phyloP scores from a whole-genome alignment of 352 stramenopile genomes.

The Thraustotheca clavata region DNA sequence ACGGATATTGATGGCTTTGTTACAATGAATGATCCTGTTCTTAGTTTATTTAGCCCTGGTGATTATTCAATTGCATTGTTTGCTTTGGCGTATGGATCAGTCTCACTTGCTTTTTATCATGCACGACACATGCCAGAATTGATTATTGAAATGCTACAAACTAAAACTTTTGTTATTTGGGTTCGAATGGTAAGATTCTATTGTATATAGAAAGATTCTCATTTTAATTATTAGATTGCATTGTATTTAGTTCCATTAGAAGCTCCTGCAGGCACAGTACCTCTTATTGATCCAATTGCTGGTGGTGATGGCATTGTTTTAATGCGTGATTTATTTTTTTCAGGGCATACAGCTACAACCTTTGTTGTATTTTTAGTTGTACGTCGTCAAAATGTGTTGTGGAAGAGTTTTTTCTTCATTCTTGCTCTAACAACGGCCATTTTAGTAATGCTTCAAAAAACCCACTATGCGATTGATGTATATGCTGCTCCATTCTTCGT shows the following conservation, averaged over 20 bases:
- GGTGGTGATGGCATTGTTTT: constrained; percentile 26
- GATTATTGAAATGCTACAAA: constrained; percentile 30
- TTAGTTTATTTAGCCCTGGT: constrained; percentile 22
- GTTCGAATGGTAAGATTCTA: constrained; percentile 27
- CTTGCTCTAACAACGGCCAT: constrained; percentile 24
- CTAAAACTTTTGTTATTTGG: constrained; percentile 29
- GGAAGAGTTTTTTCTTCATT: constrained; percentile 26
- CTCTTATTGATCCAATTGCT: constrained; percentile 30
- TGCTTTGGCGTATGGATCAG: constrained; percentile 28
- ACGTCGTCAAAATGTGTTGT: constrained; percentile 25
- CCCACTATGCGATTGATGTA: constrained; percentile 33
- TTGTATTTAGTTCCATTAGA: constrained; percentile 33
- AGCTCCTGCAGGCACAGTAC: constrained; percentile 24
- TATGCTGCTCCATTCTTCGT: constrained; percentile 34
- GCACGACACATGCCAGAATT: constrained; percentile 28
- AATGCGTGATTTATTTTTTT: constrained; percentile 35
- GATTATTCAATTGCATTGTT: constrained; percentile 29
- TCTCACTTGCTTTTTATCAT: constrained; percentile 26
- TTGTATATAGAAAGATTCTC: not conserved
- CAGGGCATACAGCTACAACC: constrained; percentile 31
- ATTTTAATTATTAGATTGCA: constrained; percentile 16
- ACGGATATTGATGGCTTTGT: constrained; percentile 26
- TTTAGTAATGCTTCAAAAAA: constrained; percentile 30
- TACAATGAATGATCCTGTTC: constrained; percentile 27
- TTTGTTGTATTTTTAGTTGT: constrained; percentile 28